Base-by-base conservation (phyloP, 2,329 filamentous ascomycete species). In the Huntiella savannae region DNA sequence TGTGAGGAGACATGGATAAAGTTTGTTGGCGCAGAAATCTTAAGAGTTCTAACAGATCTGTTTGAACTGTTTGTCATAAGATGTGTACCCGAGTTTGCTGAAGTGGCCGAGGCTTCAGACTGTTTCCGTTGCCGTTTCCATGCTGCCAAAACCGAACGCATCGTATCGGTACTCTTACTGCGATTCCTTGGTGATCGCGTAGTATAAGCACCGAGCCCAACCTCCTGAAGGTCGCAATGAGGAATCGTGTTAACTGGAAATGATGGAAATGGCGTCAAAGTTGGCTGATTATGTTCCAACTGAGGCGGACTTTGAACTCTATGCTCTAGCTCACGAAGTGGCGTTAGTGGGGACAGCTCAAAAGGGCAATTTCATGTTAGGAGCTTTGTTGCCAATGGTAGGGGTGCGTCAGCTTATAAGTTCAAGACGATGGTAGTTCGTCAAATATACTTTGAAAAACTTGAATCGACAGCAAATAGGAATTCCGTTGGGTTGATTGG, bases 21-120 rank as follows among this genome's bases (percentile, higher is more conserved):
- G 56, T 78, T 64, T 41, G 67, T 67, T 3, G 75, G 75, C 15
- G 63, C 63, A 37, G 73, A 76, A 54, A 79, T 78, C 50, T 63
- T 63, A 58, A 67, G 70, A 55, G 28, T 41, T 13, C 40, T 16
- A n/a, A 41, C 15, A 8, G 40, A 41, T n/a, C 22, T 7, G 22
- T 28, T 28, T 3, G 22, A 28, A 28, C 22, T 28, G 8, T 28
- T 28, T 10, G 22, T 28, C 8, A 28, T 28, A 28, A 28, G 22
- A 28, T 19, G n/a, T 32, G 40, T 33, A 3, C 4, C 16, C 35
- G 67, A 60, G 38, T 63, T 60, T 45, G 62, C 59, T 49, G 64
- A 61, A 15, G 43, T 28, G 16, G 15, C 35, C 5, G 45, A 41
- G 16, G 44, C 46, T 6, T 32, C 47, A 36, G 48, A 43, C 33